These are phyloP conservation scores for Malus orientalis DNA, from an alignment of 306 rosid genomes.

Conservation along the genomic window DNA sequence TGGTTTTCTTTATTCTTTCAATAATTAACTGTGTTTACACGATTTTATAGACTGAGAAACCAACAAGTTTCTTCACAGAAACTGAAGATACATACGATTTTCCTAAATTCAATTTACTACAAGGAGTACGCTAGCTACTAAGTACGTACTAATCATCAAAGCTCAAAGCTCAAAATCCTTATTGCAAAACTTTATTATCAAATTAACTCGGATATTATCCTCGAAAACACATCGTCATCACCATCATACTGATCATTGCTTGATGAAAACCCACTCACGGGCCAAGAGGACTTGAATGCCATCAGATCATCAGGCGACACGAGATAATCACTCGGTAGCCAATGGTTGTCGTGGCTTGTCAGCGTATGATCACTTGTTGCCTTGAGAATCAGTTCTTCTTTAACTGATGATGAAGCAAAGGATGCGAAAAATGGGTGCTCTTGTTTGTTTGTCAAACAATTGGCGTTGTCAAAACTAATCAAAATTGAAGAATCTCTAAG, in stretches of 20 bases:
- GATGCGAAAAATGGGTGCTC: slow-evolving; percentile 15
- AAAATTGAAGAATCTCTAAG: slow-evolving; percentile 17
- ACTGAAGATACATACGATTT: neutral
- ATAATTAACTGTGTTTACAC: neutral
- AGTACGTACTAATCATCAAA: neutral
- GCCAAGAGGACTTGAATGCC: neutral
- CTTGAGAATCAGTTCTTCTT: neutral
- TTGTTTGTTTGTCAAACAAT: neutral
- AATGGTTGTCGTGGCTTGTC: neutral
- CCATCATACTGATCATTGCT: neutral
- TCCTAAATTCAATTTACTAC: neutral
- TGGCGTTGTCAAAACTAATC: slow-evolving; percentile 32
- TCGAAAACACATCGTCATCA: neutral
- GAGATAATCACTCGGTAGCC: neutral
- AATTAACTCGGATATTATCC: too few species aligned
- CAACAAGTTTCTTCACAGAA: neutral
- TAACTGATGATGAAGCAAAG: neutral
- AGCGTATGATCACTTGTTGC: neutral
- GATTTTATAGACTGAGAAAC: neutral
- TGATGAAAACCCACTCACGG: neutral
- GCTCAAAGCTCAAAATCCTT: neutral
- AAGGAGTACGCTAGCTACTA: neutral
- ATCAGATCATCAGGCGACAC: neutral
- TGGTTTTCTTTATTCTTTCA: neutral
- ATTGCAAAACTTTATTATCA: neutral